phyloP scores from a whole-genome alignment of 176 grass and related monocot species.

The Poa pratensis region DNA sequence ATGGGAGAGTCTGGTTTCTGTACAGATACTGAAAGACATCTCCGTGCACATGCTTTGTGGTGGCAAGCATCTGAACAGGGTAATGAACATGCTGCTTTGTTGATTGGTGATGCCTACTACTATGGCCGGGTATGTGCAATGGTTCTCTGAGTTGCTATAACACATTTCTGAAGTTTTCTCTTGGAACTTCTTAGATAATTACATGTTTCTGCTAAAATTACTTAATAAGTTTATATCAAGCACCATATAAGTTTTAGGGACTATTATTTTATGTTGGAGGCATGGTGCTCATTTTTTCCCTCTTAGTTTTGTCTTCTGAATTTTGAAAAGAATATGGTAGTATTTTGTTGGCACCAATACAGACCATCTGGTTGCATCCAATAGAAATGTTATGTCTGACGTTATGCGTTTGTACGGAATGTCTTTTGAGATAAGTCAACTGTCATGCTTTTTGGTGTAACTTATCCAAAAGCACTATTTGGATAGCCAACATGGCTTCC shows the following conservation, averaged over 20 bases:
- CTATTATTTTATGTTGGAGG: constrained; percentile 4
- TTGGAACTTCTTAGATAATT: background rate
- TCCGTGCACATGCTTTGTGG: constrained; percentile 93
- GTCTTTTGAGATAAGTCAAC: constrained; percentile 13
- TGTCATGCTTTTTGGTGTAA: constrained; percentile 18
- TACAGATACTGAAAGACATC: constrained; percentile 87
- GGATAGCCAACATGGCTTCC: background rate
- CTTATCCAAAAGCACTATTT: constrained; percentile 14
- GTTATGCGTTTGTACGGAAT: background rate
- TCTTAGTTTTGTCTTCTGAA: constrained; percentile 14
- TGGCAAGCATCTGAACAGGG: constrained; percentile 99
- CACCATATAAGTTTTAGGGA: constrained; percentile 1
- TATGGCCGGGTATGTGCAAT: constrained; percentile 85
- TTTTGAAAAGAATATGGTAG: constrained; percentile 5
- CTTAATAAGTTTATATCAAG: constrained; percentile 36
- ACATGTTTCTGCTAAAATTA: constrained; percentile 1
- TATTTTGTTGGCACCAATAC: constrained; percentile 5
- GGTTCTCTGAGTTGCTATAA: constrained; percentile 29
- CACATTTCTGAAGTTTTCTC: constrained; percentile 20
- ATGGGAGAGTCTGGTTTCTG: constrained; percentile 94
- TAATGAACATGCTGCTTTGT: constrained; percentile 97
- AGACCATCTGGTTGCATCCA: constrained; percentile 3
- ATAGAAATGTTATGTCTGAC: constrained; percentile 16
- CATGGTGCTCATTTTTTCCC: constrained; percentile 16
- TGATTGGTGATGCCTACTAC: constrained; percentile 99